A percentile compares a stretch with the other conserved stretches of the same genome.
phyloP scores from a whole-genome alignment of 305 asterid species.

The Nicotiana rustica region DNA sequence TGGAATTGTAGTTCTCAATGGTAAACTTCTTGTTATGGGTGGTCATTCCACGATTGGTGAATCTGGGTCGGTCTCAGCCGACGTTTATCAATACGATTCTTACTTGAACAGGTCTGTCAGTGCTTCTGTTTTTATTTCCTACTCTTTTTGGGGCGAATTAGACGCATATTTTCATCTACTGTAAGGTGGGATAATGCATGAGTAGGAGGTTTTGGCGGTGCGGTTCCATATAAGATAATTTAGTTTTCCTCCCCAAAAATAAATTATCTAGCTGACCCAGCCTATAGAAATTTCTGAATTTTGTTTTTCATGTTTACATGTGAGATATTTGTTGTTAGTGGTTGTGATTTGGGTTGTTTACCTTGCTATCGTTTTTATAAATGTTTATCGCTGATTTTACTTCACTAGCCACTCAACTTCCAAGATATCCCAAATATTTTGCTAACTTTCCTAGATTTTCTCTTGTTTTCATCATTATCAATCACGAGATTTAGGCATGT shows the following conservation, averaged over 20 bases:
- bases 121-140: neutral
- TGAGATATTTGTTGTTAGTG: neutral
- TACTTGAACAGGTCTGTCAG: slow-evolving; percentile 70
- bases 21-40: slow-evolving; percentile 70
- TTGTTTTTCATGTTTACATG: neutral
- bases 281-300: neutral
- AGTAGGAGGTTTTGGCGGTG: neutral
- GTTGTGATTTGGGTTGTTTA: neutral
- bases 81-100: slow-evolving; percentile 75
- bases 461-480: neutral
- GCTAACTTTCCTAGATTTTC: neutral
- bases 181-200: neutral
- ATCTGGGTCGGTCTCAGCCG: slow-evolving; percentile 55
- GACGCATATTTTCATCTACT: neutral
- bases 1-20: slow-evolving; percentile 66
- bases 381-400: neutral
- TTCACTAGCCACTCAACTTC: neutral
- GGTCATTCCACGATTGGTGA: slow-evolving; percentile 58
- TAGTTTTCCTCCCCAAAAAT: neutral
- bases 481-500: neutral
- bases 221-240: neutral
- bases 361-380: neutral
- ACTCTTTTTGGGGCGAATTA: neutral
- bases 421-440: slow-evolving; percentile 13
- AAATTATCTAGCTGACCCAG: neutral